phyloP scores from a whole-genome alignment of 352 stramenopile genomes.

The Globisporangium alternatum region DNA sequence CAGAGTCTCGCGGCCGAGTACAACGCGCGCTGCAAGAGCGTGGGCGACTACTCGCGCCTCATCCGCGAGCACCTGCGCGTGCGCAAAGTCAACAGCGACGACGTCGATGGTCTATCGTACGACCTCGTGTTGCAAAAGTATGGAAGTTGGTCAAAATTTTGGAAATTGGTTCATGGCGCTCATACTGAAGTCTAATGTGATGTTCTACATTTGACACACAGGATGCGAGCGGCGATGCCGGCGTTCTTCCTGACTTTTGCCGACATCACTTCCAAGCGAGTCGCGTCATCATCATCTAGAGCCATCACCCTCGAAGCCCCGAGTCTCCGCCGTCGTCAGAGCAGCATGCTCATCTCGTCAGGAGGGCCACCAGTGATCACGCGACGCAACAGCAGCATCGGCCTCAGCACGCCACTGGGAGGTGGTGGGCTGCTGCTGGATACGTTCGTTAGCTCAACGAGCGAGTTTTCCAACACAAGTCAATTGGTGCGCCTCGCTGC shows the following conservation, averaged over 20 bases:
- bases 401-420: slow-evolving; percentile 6
- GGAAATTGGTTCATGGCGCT: background rate
- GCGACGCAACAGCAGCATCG: slow-evolving; percentile 15
- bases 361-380: slow-evolving; percentile 4
- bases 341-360: slow-evolving; percentile 12
- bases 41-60: slow-evolving; percentile 48
- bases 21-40: slow-evolving; percentile 40
- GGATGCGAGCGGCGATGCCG: slow-evolving; percentile 44
- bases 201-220: slow-evolving; percentile 10
- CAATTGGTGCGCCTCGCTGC: background rate
- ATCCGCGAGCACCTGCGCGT: slow-evolving; percentile 38
- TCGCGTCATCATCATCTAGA: background rate
- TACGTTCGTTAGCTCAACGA: background rate
- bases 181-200: background rate
- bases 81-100: slow-evolving; percentile 41
- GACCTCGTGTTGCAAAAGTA: slow-evolving; percentile 45
- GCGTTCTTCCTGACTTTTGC: slow-evolving; percentile 48
- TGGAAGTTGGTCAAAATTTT: background rate
- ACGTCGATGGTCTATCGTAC: slow-evolving; percentile 39
- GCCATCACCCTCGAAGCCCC: background rate
- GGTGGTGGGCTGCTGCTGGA: background rate
- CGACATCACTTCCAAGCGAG: slow-evolving; percentile 22
- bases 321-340: slow-evolving; percentile 5
- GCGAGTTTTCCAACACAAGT: background rate
- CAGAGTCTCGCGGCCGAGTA: slow-evolving; percentile 45